A percentile compares a stretch with the other conserved stretches of the same genome.
These are phyloP conservation scores for Bimuria novae-zelandiae DNA, from an alignment of 2,329 filamentous ascomycete species.

Conservation along the genomic window DNA sequence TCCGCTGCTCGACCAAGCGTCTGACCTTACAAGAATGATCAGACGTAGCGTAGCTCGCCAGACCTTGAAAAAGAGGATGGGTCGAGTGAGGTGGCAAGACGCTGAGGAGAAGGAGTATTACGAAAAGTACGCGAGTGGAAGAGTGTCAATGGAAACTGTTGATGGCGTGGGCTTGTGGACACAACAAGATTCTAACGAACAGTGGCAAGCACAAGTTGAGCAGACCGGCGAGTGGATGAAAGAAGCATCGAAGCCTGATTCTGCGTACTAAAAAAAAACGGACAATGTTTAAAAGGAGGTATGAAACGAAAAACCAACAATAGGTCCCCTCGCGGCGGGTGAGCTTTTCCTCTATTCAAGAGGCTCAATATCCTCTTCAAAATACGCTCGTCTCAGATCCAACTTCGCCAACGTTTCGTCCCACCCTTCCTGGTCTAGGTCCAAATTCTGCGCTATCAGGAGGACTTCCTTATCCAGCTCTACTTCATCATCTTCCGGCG, in stretches of 20 bases:
- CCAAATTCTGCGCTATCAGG: constrained; percentile 3
- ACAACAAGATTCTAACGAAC: constrained; percentile 10
- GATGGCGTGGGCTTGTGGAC: constrained; percentile 35
- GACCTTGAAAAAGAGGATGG: constrained; percentile 27
- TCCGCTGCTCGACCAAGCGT: constrained; percentile 46
- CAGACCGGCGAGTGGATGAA: constrained; percentile 36
- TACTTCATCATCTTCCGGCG: background rate
- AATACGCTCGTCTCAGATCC: background rate
- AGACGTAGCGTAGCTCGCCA: constrained; percentile 47
- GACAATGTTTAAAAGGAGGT: background rate
- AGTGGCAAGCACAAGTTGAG: constrained; percentile 20
- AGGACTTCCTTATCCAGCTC: constrained; percentile 18
- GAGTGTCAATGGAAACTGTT: constrained; percentile 20
- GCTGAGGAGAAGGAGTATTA: constrained; percentile 33
- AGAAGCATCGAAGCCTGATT: constrained; percentile 17
- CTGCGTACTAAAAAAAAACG: background rate
- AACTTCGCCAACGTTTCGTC: constrained; percentile 1
- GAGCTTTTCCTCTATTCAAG: background rate
- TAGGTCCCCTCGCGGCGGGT: background rate
- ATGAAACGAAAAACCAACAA: background rate
- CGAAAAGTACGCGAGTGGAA: constrained; percentile 29
- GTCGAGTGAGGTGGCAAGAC: constrained; percentile 30
- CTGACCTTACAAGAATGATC: constrained; percentile 48
- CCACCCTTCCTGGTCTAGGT: constrained; percentile 4
- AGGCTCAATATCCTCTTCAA: background rate